Evolutionary conservation across 2,329 filamentous ascomycete species (phyloP).

Genomic region (Alternaria infectoria): DNA sequence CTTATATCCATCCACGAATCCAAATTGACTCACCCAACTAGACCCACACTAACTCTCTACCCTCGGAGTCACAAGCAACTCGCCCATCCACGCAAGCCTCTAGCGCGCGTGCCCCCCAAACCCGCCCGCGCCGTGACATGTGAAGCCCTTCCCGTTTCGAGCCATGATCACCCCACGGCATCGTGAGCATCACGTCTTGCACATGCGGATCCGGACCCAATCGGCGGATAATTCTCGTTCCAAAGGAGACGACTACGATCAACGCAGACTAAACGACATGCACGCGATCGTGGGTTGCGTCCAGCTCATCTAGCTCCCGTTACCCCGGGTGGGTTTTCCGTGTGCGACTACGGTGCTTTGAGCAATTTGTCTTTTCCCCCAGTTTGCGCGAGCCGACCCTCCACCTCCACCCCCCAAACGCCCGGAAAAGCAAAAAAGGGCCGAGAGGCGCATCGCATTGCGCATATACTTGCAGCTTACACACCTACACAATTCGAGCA

Average conservation of each 20-base stretch:
- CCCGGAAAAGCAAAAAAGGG: background rate
- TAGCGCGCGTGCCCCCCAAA: background rate
- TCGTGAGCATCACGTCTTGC: slow-evolving; percentile 12
- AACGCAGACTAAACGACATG: background rate
- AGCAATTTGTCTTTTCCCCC: background rate
- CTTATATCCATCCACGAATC: slow-evolving; percentile 3
- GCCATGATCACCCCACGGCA: slow-evolving; percentile 16
- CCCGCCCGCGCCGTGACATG: background rate
- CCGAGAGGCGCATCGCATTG: background rate
- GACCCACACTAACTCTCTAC: slow-evolving; percentile 12
- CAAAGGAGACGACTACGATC: background rate
- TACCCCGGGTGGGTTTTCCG: slow-evolving; percentile 15
- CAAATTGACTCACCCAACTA: background rate
- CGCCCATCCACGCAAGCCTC: background rate
- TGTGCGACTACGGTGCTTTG: background rate
- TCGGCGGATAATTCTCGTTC: slow-evolving; percentile 15
- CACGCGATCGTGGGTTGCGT: background rate
- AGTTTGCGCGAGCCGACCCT: background rate
- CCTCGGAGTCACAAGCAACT: slow-evolving; percentile 13
- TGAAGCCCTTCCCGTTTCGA: slow-evolving; percentile 14
- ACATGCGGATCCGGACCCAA: slow-evolving; percentile 12
- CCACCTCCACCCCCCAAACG: background rate
- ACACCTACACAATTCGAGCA: background rate
- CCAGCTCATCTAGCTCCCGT: slow-evolving; percentile 5
- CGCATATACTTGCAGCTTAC: background rate